A percentile compares a stretch with the other conserved stretches of the same genome.
These are phyloP conservation scores for Aspergillus affinis DNA, from an alignment of 495 filamentous ascomycete genomes.

Conservation along the genomic window DNA sequence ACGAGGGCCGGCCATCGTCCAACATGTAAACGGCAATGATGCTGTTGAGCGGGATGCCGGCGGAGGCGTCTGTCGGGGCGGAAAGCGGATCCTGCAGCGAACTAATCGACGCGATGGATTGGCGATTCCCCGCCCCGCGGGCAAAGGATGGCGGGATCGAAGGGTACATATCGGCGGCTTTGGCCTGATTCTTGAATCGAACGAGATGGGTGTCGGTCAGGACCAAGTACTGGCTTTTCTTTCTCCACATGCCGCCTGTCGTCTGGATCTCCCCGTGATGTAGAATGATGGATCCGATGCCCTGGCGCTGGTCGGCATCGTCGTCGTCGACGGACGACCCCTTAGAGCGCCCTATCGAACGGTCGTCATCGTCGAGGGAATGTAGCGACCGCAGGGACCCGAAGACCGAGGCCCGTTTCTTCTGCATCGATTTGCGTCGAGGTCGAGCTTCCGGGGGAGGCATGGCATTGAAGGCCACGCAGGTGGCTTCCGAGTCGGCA, in stretches of 20 bases:
- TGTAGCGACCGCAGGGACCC: conserved; percentile 56
- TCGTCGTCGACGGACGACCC: conserved; percentile 36
- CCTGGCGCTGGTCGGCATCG: conserved; percentile 29
- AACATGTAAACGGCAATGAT: conserved; percentile 76
- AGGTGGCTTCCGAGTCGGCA: conserved; percentile 28
- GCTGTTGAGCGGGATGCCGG: conserved; percentile 65
- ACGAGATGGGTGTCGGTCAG: conserved; percentile 81
- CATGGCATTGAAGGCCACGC: conserved; percentile 22
- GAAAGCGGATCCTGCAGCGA: conserved; percentile 61
- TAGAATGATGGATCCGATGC: conserved; percentile 50
- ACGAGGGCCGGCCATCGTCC: conserved; percentile 76
- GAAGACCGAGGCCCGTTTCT: conserved; percentile 54
- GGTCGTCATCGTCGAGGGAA: conserved; percentile 51
- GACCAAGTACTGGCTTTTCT: conserved; percentile 88
- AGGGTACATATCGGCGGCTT: conserved; percentile 66
- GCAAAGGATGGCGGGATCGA: conserved; percentile 48
- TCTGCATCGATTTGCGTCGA: conserved; percentile 48
- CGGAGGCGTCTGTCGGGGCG: conserved; percentile 45
- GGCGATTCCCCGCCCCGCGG: conserved; percentile 43
- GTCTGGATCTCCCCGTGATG: conserved; percentile 79
- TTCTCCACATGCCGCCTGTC: conserved; percentile 75
- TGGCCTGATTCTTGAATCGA: conserved; percentile 73
- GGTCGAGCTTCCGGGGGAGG: conserved; percentile 32
- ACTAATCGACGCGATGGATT: conserved; percentile 58
- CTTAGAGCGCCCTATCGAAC: conserved; percentile 34